Evolutionary conservation across 495 filamentous ascomycete species (phyloP), one percentile per base, ranked within the genome.

Genomic region (Durotheca rogersii): DNA sequence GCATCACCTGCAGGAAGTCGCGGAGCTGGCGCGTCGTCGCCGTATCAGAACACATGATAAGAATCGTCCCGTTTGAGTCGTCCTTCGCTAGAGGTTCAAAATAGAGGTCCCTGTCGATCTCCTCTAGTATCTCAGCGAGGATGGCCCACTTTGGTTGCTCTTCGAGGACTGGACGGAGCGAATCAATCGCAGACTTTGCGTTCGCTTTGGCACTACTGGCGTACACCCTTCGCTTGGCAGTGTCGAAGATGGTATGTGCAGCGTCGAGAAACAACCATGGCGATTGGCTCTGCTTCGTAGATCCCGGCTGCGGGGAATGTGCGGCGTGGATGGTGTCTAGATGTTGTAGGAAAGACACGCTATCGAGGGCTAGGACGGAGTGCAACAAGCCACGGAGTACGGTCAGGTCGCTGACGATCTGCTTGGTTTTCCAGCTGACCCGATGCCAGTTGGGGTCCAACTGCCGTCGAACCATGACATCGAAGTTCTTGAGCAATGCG

Each of bases 211-310:
- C 60, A 31, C 56, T 73, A 27, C 65, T 71, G 25, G 85, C 78
- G 60, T 95, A 98, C n/a, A 95, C 91, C 47, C 93, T 78, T 16
- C 85, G 79, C 63, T 90, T 96, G 0, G 93, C 90, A 7, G 89
- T 90, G 39, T 87, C 86, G 48, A 98, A 97, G 2, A 98, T 89
- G 25, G 86, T 90, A 67, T 96, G 87, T 3, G 93, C 93, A 16
- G 92, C 90, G 67, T 97, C 93, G 10, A 96, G 80, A 61, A 96
- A 97, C 7, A 97, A 78, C 93, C 93, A 98, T 0, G 93, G 93
- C 2, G 92, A 92, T 56, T 96, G 89, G 20, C 83, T 90, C 64
- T 94, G 87, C 47, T 83, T 83, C 15, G 85, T 95, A 4, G 89
- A 87, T 0, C 91, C 92, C 34, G 92, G 88, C 15, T 89, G 85